Evolutionary conservation across 1,139 yeast species (phyloP).

Genomic region (Debaryomycetaceae sp.): DNA sequence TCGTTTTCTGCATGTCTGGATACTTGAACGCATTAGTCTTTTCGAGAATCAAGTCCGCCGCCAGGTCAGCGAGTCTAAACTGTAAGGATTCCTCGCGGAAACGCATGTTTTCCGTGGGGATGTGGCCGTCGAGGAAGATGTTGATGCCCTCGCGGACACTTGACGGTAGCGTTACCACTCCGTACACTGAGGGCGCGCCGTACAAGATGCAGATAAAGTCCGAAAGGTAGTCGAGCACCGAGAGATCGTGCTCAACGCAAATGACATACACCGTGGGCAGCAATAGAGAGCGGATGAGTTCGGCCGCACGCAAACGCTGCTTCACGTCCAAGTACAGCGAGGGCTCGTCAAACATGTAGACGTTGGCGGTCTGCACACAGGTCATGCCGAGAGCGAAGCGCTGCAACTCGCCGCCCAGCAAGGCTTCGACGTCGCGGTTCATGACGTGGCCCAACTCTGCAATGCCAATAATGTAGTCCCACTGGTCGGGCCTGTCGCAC

Average conservation of each 20-base stretch:
- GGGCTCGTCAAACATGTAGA: slow-evolving; percentile 98
- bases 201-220: slow-evolving; percentile 93
- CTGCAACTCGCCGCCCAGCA: slow-evolving; percentile 98
- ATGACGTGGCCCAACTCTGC: slow-evolving; percentile 67
- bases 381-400: slow-evolving; percentile 97
- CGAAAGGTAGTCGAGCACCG: slow-evolving; percentile 90
- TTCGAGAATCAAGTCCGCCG: slow-evolving; percentile 67
- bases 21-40: slow-evolving; percentile 69
- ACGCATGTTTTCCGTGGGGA: slow-evolving; percentile 92
- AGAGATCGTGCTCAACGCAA: slow-evolving; percentile 96
- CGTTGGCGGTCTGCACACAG: slow-evolving; percentile 89
- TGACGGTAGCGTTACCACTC: slow-evolving; percentile 92
- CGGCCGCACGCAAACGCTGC: slow-evolving; percentile 97
- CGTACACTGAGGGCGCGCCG: slow-evolving; percentile 97
- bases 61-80: slow-evolving; percentile 88
- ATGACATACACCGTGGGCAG: slow-evolving; percentile 72
- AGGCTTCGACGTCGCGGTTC: slow-evolving; percentile 75
- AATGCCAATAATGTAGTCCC: slow-evolving; percentile 50
- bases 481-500: slow-evolving; percentile 53
- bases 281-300: slow-evolving; percentile 77
- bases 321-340: slow-evolving; percentile 96
- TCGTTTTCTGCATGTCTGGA: slow-evolving; percentile 78
- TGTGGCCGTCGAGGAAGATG: slow-evolving; percentile 94
- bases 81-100: slow-evolving; percentile 93
- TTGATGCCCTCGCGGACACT: slow-evolving; percentile 98